Base-by-base conservation (phyloP, 2,329 filamentous ascomycete genomes). In the Colletotrichum lentis region DNA sequence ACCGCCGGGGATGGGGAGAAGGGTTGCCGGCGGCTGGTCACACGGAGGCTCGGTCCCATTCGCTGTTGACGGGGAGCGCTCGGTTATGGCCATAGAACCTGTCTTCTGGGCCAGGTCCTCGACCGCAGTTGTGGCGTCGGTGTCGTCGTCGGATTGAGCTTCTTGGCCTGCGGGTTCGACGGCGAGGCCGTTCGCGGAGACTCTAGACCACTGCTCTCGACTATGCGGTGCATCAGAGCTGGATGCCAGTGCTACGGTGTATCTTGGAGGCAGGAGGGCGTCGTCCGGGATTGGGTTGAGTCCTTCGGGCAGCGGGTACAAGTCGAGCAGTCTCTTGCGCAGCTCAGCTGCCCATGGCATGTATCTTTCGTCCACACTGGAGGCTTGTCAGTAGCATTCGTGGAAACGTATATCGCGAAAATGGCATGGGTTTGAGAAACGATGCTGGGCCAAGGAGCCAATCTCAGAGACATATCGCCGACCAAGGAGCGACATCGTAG, bases 291-390 rank as follows among this genome's bases (percentile, higher is more conserved):
- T 91, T 16, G 92, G 91, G 41, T 85, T 77, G 47, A 91, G 69
- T 2, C 85, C 88, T n/a, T 83, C 78, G 0, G 91, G 89, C 0
- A 95, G 84, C 14, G 94, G 93, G 73, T 89, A 91, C 14, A 85
- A 78, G 58, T 88, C 82, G 24, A 93, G 79, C 14, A 98, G 80
- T 71, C 87, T 84, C 59, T 88, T 85, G 70, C 86, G 86, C 44
- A 99, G 83, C 50, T 85, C 85, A 5, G 88, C 82, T 20, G 88
- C 85, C 94, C 94, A 97, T 8, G 90, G 88, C 55, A 95, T 80
- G 72, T 95, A 96, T 37, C 89, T 88, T 43, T 92, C 93, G 75
- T 97, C 94, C 43, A 94, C 88, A 0, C 94, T 95, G 67, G 66
- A 27, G 46, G 58, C 5, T 61, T 39, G 41, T 60, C 27, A 72